Evolutionary conservation across 352 stramenopile species (phyloP), one percentile per base, ranked within the genome.

Genomic region (Pilasporangium apinafurcum): DNA sequence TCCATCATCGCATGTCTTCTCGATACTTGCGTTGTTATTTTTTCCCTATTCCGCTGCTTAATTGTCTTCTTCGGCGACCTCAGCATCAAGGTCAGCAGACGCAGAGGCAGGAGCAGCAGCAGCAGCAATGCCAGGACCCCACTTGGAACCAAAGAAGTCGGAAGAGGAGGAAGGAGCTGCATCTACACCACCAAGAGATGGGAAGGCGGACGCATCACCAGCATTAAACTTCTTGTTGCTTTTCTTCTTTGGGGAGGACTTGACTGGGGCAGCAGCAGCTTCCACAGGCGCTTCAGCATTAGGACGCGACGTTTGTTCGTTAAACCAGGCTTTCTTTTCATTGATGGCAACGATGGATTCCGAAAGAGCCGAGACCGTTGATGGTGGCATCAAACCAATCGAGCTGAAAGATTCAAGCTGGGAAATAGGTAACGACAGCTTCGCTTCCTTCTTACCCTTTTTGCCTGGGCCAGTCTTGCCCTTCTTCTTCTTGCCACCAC

Each of bases 261-360:
- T 80, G 51, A 80, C 78, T 2, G 54, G 35, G 4, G 56, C 36
- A 25, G 43, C 31, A 21, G 63, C 54, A 8, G 56, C 32, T 55
- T 75, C 67, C n/a, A 69, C 68, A 9, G 44, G 34, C 17, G 9
- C 37, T 3, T 33, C 33, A 29, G 51, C 37, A 44, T 65, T 72
- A 7, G 60, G 49, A 24, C 65, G 73, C 31, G 65, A 53, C 25
- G 71, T 87, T 64, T 93, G 78, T 51, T 66, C 66, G 24, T 63
- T 64, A 50, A 88, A 93, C 79, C 74, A 93, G 21, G 79, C 56
- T 69, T 98, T 98, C 84, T 97, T 98, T n/a, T 83, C 87, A 62
- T 96, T 95, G 21, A 98, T 86, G 44, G 88, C 93, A 42, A 88
- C 71, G 56, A 98, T 80, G 21, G 88, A 94, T n/a, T 74, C 70